Evolutionary conservation across 306 rosid species (phyloP).

Genomic region (Canavalia gladiata): DNA sequence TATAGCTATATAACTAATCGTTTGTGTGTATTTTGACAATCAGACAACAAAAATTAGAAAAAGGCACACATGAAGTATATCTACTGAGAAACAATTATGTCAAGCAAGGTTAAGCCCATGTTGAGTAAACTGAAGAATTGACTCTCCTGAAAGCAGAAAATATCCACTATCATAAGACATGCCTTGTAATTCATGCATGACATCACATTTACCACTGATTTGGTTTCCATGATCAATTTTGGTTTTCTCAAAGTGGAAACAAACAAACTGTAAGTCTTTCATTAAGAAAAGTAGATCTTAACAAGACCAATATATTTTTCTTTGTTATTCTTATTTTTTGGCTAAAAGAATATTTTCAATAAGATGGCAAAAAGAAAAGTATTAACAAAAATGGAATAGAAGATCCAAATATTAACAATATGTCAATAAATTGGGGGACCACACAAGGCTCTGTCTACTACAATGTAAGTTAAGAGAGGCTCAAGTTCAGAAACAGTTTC

Average conservation of each 20-base stretch:
- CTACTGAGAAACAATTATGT: constrained; percentile 23
- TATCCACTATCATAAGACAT: too few species aligned
- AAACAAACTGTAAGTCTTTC: neutral
- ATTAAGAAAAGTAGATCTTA: neutral
- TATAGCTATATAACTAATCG: constrained; percentile 32
- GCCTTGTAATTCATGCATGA: too few species aligned
- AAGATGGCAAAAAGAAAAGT: neutral
- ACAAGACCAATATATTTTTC: neutral
- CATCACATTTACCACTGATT: too few species aligned
- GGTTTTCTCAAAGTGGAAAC: too few species aligned
- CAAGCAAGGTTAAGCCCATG: constrained; percentile 14
- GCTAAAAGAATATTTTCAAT: constrained; percentile 5
- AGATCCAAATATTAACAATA: neutral
- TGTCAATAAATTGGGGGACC: constrained; percentile 10
- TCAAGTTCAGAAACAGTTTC: constrained; percentile 23
- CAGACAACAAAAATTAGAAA: constrained; percentile 15
- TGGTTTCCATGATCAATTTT: too few species aligned
- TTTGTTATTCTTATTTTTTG: neutral
- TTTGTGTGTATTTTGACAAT: neutral
- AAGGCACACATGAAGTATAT: neutral
- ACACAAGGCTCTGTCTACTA: neutral
- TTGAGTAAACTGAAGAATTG: too few species aligned
- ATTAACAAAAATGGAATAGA: neutral
- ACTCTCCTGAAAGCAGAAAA: too few species aligned
- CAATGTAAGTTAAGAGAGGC: neutral